Base-by-base conservation (phyloP, 352 stramenopile species). In the Pythium aphanidermatum region DNA sequence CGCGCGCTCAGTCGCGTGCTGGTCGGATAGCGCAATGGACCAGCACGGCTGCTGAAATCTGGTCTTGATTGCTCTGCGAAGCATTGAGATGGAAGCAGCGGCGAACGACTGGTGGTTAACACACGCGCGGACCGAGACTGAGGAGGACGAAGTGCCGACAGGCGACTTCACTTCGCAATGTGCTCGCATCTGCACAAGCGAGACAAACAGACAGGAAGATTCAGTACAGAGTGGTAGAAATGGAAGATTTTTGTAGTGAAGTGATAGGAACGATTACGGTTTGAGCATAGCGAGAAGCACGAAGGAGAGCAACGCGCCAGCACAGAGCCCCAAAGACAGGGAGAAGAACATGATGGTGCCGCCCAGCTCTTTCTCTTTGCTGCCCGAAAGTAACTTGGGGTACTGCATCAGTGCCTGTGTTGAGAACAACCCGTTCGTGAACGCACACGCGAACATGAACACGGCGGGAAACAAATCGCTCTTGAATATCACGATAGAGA, bases 291-390 rank as follows among this genome's bases (percentile, higher is more conserved):
- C 74, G 21, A 71, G 60, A 8, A 89, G 52, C 26, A 83, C 65
- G 39, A 92, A 92, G 17, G 75, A 86, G 53, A 86, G 76, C 53
- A 92, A 62, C 32, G 77, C 83, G 31, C 81, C 81, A 7, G 60
- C 64, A 3, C 68, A 86, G 43, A 91, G 67, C 11, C 81, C 81
- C 7, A 86, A 51, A 4, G 75, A 87, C 14, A 93, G 58, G 38
- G 86, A 66, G 38, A 91, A 88, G 58, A 90, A 89, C 74, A 93
- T 88, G 58, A 89, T 58, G 23, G 71, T 86, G 29, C 81, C 74
- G 29, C 74, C 71, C 16, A 88, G 35, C 41, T 88, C 75, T 39
- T 91, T 91, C 35, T 85, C 81, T 26, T 59, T 60, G 48, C 68
- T 81, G 25, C 60, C 68, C 24, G 43, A 53, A 17, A 87, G 67